Evolutionary conservation across 345 rosid genomes (phyloP), one percentile per base, ranked within the genome.

Genomic region (Luvunga scandens): DNA sequence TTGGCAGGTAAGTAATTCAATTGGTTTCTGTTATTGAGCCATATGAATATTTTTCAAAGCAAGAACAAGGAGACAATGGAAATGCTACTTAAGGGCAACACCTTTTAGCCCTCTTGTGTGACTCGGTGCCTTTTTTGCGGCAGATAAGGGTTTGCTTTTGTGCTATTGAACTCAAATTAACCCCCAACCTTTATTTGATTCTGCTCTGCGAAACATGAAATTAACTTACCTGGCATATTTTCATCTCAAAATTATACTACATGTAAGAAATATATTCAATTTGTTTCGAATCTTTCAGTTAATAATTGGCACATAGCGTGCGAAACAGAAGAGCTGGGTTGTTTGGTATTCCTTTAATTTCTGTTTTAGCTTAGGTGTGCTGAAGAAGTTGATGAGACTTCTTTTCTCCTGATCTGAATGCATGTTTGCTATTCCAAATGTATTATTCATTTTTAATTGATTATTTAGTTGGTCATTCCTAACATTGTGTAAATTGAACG

Each of bases 1-100:
- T 96, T 75, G 97, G 99, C 87, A 83, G 71, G 94, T 96, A 75
- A 90, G 97, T 79, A 74, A 74, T 76, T 12, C 57, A 50, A 34
- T 69, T 63, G 71, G 62, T 14, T 64, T 55, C 42, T 60, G 25
- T 70, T 80, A 61, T 66, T 70, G 55, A 75, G 39, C 30, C 64
- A 24, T 64, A 22, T 70, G 33, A 7, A 8, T 72, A 18, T 67
- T 61, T 31, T 64, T 64, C n/a, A 18, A 64, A 30, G 39, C 19
- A 64, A 31, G 68, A 64, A 7, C 24, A 19, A 31, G 36, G 18
- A 31, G 22, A 53, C 9, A 28, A 63, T 63, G 36, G 39, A 30
- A 64, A 64, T 64, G 68, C 39, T 9, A 30, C 34, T 30, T 21
- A 10, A 64, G 39, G 39, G 24, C 38, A 64, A 64, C 16, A 31